Percentiles rank a stretch among this genome's conserved stretches.
Conservation (phyloP, 2,329 filamentous ascomycete genomes). For the Xylaria sp. region DNA sequence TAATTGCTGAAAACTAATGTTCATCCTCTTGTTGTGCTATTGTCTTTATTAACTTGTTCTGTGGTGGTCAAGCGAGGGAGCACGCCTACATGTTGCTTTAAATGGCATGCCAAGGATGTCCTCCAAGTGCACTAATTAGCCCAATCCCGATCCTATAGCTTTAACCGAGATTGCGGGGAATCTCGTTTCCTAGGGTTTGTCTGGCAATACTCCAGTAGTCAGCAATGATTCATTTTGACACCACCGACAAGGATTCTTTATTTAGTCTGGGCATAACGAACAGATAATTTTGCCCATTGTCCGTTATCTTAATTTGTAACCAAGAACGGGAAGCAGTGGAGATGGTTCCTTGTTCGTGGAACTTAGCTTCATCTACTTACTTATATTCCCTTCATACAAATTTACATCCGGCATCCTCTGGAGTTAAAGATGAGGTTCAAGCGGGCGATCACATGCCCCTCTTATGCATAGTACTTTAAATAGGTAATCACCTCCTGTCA, state of each 20-base stretch:
- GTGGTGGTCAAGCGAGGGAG: not conserved
- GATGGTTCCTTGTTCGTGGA: conserved; percentile 2
- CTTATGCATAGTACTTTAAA: conserved; percentile 10
- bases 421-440: not conserved
- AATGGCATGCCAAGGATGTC: not conserved
- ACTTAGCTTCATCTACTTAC: not conserved
- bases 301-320: not conserved
- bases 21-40: not conserved
- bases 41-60: not conserved
- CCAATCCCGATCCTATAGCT: not conserved
- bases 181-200: not conserved
- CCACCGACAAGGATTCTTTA: conserved; percentile 9
- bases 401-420: not conserved
- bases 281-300: not conserved
- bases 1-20: not conserved
- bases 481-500: not conserved
- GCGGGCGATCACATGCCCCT: not conserved
- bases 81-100: not conserved
- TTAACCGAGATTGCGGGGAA: conserved; percentile 10
- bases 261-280: not conserved
- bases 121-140: not conserved
- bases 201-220: not conserved
- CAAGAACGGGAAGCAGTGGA: not conserved
- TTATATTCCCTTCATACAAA: not conserved
- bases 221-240: not conserved